Percentiles rank a stretch among this genome's conserved stretches.
Evolutionary conservation across 2,329 filamentous ascomycete species (phyloP).

Genomic region (Cladosporium sp.): DNA sequence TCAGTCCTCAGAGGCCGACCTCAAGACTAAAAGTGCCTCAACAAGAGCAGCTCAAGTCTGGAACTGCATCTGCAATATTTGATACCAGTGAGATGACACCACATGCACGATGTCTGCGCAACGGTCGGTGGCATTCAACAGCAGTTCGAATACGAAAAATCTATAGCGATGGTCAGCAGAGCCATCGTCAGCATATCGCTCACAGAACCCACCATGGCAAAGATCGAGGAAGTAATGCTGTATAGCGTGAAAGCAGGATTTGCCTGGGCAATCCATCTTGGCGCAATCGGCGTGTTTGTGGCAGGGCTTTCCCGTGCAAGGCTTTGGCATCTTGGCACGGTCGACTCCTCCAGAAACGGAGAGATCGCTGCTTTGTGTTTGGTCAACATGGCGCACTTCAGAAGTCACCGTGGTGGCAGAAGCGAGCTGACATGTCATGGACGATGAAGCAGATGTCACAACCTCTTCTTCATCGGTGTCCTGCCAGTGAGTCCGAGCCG

Average conservation of each 20-base stretch:
- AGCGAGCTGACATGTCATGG: not conserved
- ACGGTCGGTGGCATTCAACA: not conserved
- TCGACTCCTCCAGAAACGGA: not conserved
- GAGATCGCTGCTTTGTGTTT: not conserved
- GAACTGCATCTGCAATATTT: not conserved
- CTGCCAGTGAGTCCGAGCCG: not conserved
- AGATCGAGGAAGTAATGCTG: not conserved
- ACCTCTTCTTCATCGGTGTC: not conserved
- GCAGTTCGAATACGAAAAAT: not conserved
- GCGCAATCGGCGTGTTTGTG: not conserved
- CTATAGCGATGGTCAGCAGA: not conserved
- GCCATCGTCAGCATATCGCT: not conserved
- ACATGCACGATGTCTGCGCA: not conserved
- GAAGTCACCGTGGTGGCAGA: not conserved
- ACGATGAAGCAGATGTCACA: slow-evolving; percentile 4
- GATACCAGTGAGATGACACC: not conserved
- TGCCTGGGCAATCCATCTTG: not conserved
- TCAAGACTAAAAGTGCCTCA: not conserved
- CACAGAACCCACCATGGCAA: not conserved
- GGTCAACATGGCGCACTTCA: not conserved
- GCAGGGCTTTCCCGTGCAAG: not conserved
- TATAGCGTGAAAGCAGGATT: not conserved
- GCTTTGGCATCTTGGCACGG: not conserved
- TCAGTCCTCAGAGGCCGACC: not conserved
- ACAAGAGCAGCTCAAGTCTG: not conserved